Percentiles rank a stretch among this genome's conserved stretches.
These are phyloP conservation scores for Epichloe sibirici DNA, from an alignment of 2,329 filamentous ascomycete genomes.

Conservation along the genomic window DNA sequence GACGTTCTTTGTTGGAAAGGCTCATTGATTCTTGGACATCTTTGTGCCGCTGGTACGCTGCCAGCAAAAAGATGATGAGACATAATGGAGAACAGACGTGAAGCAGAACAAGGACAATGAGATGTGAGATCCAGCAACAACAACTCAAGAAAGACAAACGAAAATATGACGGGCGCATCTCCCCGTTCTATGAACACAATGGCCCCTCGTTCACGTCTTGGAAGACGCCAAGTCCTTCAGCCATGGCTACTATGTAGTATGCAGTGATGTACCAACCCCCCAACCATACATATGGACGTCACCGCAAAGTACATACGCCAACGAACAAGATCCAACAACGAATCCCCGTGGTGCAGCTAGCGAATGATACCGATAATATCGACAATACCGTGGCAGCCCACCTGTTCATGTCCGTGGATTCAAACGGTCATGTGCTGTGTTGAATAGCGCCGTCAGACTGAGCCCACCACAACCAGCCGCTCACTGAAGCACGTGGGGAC, in stretches of 20 bases:
- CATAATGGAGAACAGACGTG: too few species aligned
- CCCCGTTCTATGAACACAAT: too few species aligned
- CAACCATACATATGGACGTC: neutral
- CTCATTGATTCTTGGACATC: neutral
- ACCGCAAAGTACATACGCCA: conserved; percentile 6
- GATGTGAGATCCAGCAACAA: too few species aligned
- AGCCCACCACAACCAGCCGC: neutral
- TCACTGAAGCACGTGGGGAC: conserved; percentile 14
- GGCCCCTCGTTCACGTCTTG: too few species aligned
- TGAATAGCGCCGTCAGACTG: conserved; percentile 1
- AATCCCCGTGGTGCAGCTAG: conserved; percentile 19
- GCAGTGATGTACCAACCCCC: too few species aligned
- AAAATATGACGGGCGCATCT: too few species aligned
- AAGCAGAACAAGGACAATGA: too few species aligned
- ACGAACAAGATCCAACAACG: conserved; percentile 18
- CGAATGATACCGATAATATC: conserved; percentile 14
- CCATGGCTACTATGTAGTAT: too few species aligned
- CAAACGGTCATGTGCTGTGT: conserved; percentile 10
- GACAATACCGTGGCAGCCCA: conserved; percentile 8
- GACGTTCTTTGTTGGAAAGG: neutral
- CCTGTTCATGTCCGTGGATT: conserved; percentile 8
- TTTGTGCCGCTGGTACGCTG: too few species aligned
- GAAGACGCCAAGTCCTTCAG: too few species aligned
- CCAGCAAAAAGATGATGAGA: too few species aligned
- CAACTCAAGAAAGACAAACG: too few species aligned